These are phyloP conservation scores for Austropuccinia psidii DNA, from an alignment of 1,284 basidiomycete genomes.

Conservation along the genomic window DNA sequence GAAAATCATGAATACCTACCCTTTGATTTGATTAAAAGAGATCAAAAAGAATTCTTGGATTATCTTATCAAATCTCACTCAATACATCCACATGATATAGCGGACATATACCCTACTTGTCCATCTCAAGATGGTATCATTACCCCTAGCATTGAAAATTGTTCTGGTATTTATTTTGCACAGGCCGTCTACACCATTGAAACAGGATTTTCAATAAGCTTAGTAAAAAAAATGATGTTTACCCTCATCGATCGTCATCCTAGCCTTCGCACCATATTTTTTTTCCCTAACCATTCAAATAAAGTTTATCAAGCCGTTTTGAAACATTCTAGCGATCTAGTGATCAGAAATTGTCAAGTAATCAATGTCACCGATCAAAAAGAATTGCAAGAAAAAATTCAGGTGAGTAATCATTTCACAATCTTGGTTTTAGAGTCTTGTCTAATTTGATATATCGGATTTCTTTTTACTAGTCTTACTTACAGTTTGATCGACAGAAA, in stretches of 20 bases:
- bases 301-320: slow-evolving; percentile 38
- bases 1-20: slow-evolving; percentile 24
- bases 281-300: slow-evolving; percentile 29
- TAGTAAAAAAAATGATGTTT: neutral
- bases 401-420: neutral
- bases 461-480: slow-evolving; percentile 36
- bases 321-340: slow-evolving; percentile 31
- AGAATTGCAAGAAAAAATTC: neutral
- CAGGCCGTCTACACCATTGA: slow-evolving; percentile 40
- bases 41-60: neutral
- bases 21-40: neutral
- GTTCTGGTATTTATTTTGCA: slow-evolving; percentile 39
- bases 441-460: neutral
- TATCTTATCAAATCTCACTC: slow-evolving; percentile 12
- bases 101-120: slow-evolving; percentile 40
- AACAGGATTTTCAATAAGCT: neutral
- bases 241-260: slow-evolving; percentile 36
- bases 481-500: slow-evolving; percentile 36
- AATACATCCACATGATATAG: slow-evolving; percentile 22
- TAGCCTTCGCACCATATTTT: slow-evolving; percentile 39
- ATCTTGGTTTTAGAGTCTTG: neutral
- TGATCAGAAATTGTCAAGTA: slow-evolving; percentile 8
- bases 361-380: neutral
- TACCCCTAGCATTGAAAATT: slow-evolving; percentile 39
- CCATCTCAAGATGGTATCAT: slow-evolving; percentile 41